Evolutionary conservation across 176 grass and related monocot genomes (phyloP).

Genomic region (Poa pratensis): DNA sequence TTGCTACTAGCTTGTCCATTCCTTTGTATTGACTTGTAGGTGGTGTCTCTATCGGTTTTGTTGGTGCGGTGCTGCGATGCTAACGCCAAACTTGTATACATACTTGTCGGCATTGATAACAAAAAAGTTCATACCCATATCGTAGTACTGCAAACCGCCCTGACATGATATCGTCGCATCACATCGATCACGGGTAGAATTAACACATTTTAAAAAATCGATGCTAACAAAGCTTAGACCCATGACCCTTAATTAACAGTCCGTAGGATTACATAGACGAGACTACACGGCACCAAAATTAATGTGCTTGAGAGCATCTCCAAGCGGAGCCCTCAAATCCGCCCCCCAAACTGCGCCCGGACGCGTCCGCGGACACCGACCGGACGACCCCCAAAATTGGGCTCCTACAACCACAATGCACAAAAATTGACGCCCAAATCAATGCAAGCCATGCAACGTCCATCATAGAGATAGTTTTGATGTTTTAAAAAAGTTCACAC

Average conservation of each 20-base stretch:
- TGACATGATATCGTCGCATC: background rate
- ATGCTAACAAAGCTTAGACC: background rate
- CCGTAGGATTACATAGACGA: background rate
- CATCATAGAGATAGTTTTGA: no score
- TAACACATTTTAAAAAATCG: background rate
- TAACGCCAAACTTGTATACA: background rate
- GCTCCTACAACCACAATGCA: no score
- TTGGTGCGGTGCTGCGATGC: constrained; percentile 18
- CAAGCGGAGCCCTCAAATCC: no score
- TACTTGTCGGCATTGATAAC: background rate
- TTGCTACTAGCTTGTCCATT: constrained; percentile 19
- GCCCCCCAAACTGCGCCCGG: no score
- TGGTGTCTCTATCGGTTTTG: background rate
- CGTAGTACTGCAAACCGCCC: background rate
- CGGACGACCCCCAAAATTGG: no score
- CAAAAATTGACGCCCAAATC: no score
- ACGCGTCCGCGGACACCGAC: no score
- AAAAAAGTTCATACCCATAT: background rate
- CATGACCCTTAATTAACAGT: background rate
- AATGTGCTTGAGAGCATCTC: background rate
- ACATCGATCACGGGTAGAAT: background rate
- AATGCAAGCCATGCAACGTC: no score
- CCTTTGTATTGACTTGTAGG: constrained; percentile 12
- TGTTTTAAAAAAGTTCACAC: no score
- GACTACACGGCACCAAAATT: background rate